Evolutionary conservation across 2,329 filamentous ascomycete species (phyloP).

Genomic region (Botryosphaeria dothidea): DNA sequence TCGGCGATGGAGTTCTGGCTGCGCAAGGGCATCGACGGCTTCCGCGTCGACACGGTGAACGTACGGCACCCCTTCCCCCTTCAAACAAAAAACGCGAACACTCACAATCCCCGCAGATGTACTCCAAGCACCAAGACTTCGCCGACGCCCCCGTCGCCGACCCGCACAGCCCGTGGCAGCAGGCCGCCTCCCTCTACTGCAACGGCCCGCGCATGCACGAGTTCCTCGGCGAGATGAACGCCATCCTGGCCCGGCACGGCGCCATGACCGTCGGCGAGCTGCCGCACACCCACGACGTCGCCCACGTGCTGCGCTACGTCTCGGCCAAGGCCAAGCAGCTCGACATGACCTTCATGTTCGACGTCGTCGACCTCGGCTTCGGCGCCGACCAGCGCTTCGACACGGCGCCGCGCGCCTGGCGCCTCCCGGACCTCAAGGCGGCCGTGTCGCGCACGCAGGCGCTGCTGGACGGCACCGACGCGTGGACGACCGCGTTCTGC

Average conservation of each 20-base stretch:
- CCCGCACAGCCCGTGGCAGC: slow-evolving; percentile 27
- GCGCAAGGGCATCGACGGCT: slow-evolving; percentile 62
- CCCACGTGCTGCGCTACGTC: slow-evolving; percentile 61
- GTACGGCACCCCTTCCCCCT: slow-evolving; percentile 28
- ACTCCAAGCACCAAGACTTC: slow-evolving; percentile 14
- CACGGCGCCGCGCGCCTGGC: slow-evolving; percentile 32
- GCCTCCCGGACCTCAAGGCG: slow-evolving; percentile 42
- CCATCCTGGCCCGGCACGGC: slow-evolving; percentile 60
- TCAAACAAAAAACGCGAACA: neutral
- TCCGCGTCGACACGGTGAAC: slow-evolving; percentile 42
- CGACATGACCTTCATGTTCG: slow-evolving; percentile 71
- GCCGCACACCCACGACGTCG: slow-evolving; percentile 60
- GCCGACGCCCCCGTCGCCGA: slow-evolving; percentile 18
- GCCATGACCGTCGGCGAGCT: slow-evolving; percentile 73
- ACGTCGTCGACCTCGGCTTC: slow-evolving; percentile 55
- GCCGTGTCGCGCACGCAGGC: slow-evolving; percentile 49
- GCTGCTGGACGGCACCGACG: slow-evolving; percentile 50
- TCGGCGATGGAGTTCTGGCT: slow-evolving; percentile 76
- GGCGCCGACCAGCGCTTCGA: neutral
- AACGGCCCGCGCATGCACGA: slow-evolving; percentile 71
- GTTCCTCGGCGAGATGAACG: slow-evolving; percentile 64
- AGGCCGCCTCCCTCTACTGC: slow-evolving; percentile 55
- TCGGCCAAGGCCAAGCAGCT: slow-evolving; percentile 60
- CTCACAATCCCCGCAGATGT: neutral
- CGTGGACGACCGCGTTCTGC: slow-evolving; percentile 60